phyloP scores from a whole-genome alignment of 169 alveolate species.

The Eimeria sp. region DNA sequence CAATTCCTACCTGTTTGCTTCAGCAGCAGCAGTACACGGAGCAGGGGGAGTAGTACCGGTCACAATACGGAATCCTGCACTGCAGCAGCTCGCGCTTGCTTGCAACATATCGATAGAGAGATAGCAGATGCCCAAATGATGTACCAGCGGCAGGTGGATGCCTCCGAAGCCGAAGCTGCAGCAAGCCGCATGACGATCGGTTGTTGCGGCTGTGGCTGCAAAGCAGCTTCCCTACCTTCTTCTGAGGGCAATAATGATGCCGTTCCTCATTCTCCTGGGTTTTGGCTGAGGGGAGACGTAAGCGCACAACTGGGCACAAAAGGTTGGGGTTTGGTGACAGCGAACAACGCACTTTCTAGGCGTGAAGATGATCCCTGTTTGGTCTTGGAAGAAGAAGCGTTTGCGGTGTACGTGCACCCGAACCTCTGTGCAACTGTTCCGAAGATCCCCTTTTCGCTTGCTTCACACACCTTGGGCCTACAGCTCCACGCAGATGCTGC shows the following conservation, averaged over 20 bases:
- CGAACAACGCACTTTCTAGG: neutral
- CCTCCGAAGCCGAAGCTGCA: conserved; percentile 13
- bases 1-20: neutral
- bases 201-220: conserved; percentile 34
- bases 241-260: neutral
- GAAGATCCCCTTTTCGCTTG: neutral
- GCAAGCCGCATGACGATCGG: conserved; percentile 21
- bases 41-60: neutral
- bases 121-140: conserved; percentile 44
- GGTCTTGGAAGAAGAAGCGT: conserved; percentile 58
- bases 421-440: conserved; percentile 39
- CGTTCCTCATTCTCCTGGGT: neutral
- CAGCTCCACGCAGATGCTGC: neutral
- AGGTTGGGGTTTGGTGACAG: conserved; percentile 39
- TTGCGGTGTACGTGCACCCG: conserved; percentile 60
- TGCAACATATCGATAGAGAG: conserved; percentile 16
- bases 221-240: neutral
- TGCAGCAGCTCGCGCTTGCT: neutral
- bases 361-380: neutral
- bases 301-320: conserved; percentile 13
- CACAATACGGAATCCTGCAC: neutral
- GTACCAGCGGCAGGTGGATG: conserved; percentile 1
- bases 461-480: neutral
- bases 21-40: neutral
- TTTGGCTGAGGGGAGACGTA: conserved; percentile 50